Base-by-base conservation (phyloP, 805 yeast species). In the Yamadazyma philogaea region DNA sequence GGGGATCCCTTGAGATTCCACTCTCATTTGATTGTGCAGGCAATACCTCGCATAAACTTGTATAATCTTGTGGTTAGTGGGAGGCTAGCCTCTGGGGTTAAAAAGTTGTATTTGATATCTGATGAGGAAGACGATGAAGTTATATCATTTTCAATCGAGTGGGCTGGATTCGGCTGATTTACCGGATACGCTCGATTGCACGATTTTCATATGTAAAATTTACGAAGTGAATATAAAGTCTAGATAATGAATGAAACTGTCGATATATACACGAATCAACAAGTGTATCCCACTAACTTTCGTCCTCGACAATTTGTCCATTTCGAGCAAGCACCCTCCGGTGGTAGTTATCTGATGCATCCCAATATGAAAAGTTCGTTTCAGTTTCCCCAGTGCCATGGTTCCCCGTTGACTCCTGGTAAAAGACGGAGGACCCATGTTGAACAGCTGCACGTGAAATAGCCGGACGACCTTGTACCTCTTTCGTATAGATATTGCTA, bases 1-100 rank as follows among this genome's bases (percentile, higher is more conserved):
- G 98, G 97, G 1, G 99, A 91, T 58, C 96, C 98, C 6, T 66
- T 91, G 41, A 63, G 93, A 36, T 93, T 79, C 55, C 99, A 91
- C 63, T 85, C 97, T 2, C 96, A 91, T 60, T 70, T 81, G 49
- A 82, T 87, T 4, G 84, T 87, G 2, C 76, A 77, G 37, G 28
- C 49, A 1, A 14, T 16, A 2, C 48, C 43, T 16, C 70, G 81
- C 0, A 64, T 61, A 19, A 67, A 70, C 15, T 64, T 60, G 28
- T 66, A 75, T 49, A 72, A 75, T 27, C 54, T 88, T 30, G 79
- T 88, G 0, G 82, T 83, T 28, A 87, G 95, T n/a, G 97, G 98
- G 0, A 71, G 99, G 50, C 63, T 91, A 38, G 96, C 96, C 1
- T 89, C 97, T 0, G 84, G 90, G 2, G 98, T 91, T 7, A 91